Conservation (phyloP, 257 asterid species). For the Fraxinus anomala region DNA sequence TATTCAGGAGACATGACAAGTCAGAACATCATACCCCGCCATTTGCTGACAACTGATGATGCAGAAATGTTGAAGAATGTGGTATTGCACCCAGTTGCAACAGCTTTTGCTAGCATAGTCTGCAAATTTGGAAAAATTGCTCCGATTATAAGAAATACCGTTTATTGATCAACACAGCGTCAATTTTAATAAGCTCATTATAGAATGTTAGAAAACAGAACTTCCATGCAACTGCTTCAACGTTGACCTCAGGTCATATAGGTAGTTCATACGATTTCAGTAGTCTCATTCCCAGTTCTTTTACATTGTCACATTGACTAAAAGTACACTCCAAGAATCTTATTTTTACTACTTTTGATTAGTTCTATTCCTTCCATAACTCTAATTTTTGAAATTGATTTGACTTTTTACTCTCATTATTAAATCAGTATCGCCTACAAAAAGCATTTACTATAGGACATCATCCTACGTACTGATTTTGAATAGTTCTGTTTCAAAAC, state of each 20-base stretch:
- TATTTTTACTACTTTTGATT: background rate
- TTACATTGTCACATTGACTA: background rate
- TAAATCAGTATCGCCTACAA: background rate
- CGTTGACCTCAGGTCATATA: too few species aligned
- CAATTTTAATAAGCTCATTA: background rate
- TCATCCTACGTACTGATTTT: background rate
- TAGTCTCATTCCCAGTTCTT: too few species aligned
- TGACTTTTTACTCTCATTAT: too few species aligned
- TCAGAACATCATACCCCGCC: constrained; percentile 77
- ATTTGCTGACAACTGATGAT: constrained; percentile 97
- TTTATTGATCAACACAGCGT: background rate
- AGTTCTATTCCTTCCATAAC: too few species aligned
- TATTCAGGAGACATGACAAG: constrained; percentile 3
- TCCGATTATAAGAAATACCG: background rate
- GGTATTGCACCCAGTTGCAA: constrained; percentile 98
- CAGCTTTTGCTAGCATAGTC: constrained; percentile 99
- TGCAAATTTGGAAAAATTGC: constrained; percentile 35
- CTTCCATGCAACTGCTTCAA: background rate
- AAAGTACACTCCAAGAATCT: background rate
- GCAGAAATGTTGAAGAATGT: constrained; percentile 99
- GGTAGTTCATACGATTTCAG: too few species aligned
- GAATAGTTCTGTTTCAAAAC: background rate
- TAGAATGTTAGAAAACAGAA: background rate
- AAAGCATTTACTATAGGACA: background rate
- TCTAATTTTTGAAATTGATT: too few species aligned